These are phyloP conservation scores for Pyrrhoderma lamaoense DNA, from an alignment of 1,284 basidiomycete genomes.

Conservation along the genomic window DNA sequence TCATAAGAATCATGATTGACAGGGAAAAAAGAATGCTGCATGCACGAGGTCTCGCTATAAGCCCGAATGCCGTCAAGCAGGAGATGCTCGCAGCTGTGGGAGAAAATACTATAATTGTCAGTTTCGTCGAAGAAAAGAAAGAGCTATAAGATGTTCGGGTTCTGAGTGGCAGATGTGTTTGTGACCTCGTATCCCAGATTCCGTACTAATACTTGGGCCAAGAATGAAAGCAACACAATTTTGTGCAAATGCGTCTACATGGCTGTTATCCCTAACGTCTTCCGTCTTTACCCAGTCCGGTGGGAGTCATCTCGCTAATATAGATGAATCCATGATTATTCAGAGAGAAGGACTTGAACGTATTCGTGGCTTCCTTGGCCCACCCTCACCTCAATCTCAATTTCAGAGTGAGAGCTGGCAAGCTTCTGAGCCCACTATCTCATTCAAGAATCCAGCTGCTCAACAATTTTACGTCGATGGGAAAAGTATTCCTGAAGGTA, in stretches of 20 bases:
- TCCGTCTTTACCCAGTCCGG: conserved; percentile 3
- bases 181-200: no score
- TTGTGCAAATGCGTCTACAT: conserved; percentile 3
- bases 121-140: no score
- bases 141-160: no score
- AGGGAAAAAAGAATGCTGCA: no score
- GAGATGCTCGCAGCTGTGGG: no score
- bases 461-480: conserved; percentile 29
- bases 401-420: conserved; percentile 14
- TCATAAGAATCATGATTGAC: no score
- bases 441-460: conserved; percentile 29
- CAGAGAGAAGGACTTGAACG: conserved; percentile 44
- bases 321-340: conserved; percentile 39
- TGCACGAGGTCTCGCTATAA: no score
- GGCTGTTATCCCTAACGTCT: background rate
- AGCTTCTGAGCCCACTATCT: conserved; percentile 23
- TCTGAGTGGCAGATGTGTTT: no score
- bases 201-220: no score
- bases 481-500: conserved; percentile 29
- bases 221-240: conserved; percentile 1
- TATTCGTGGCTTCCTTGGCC: conserved; percentile 37
- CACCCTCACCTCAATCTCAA: conserved; percentile 20
- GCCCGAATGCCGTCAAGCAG: no score
- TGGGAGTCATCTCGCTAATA: conserved; percentile 21
- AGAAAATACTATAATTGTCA: no score